phyloP scores from a whole-genome alignment of 2,329 filamentous ascomycete species.

The Gyromitra esculenta region DNA sequence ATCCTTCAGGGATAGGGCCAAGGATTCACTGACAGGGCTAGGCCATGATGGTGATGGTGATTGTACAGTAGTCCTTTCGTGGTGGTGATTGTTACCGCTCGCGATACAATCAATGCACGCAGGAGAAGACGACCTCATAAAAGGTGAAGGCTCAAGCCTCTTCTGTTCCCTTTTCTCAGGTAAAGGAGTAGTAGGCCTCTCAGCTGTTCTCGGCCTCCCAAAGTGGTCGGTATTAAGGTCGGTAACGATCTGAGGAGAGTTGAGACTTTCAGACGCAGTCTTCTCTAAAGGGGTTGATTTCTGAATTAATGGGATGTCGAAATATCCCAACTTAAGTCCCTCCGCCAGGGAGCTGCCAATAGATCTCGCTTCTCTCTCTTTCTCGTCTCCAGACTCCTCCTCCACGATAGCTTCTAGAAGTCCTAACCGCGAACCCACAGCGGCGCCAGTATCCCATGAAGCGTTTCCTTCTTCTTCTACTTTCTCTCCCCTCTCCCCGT shows the following conservation, averaged over 20 bases:
- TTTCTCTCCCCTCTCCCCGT: constrained; percentile 2
- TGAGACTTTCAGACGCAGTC: constrained; percentile 3
- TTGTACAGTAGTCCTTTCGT: constrained; percentile 29
- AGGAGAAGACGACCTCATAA: constrained; percentile 34
- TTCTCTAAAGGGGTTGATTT: constrained; percentile 11
- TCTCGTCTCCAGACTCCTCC: constrained; percentile 42
- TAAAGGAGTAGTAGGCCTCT: constrained; percentile 43
- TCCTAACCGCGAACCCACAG: constrained; percentile 41
- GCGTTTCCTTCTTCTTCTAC: constrained; percentile 10
- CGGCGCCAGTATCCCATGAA: constrained; percentile 30
- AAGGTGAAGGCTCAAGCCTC: constrained; percentile 43
- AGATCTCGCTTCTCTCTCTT: constrained; percentile 32
- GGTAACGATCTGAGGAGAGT: constrained; percentile 9
- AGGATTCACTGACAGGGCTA: constrained; percentile 4
- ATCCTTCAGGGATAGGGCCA: constrained; percentile 30
- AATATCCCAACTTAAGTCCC: constrained; percentile 38
- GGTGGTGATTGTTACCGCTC: constrained; percentile 37
- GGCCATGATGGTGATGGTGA: constrained; percentile 28
- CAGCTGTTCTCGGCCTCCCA: constrained; percentile 40
- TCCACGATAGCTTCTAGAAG: constrained; percentile 42
- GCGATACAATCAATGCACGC: constrained; percentile 50
- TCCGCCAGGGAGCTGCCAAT: constrained; percentile 35
- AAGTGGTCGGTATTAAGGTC: constrained; percentile 45
- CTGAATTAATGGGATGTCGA: constrained; percentile 19
- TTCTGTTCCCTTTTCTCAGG: constrained; percentile 48